Base-by-base conservation (phyloP, 805 yeast species). In the Ogataea trehalophila region DNA sequence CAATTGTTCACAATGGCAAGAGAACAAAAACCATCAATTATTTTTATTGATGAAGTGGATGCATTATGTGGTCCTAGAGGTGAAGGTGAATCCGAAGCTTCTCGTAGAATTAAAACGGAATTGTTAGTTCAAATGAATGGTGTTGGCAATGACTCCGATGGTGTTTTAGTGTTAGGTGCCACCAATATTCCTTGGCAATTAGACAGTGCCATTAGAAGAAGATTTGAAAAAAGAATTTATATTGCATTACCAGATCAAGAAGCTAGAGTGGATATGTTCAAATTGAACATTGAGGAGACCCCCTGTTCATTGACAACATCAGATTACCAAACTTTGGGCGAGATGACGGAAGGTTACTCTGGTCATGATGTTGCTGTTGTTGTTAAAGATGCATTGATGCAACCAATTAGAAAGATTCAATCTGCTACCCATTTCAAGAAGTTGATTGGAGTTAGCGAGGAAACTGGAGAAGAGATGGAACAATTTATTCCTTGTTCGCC, bases 131-230 rank as follows among this genome's bases (percentile, higher is more conserved):
- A 94, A 65, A 94, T 94, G 99, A 94, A 94, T 67, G 99, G 99
- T 58, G 99, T 94, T 15, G 99, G 99, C 15, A 91, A 89, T 63
- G 98, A 94, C 63, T 72, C 96, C 1, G 76, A 77, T 42, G 99
- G 99, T 8, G 97, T 94, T 2, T 72, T 94, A 34, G 98, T 94
- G 0, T 73, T 94, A 44, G 99, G 99, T 29, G 99, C 99, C 2
- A 94, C 99, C 7, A 94, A 94, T 66, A 94, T 94, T 51, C 99
- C 99, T 17, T 94, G 99, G 99, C 97, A 92, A 70, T 74, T 94
- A 56, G 99, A 94, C 67, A 89, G 97, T 41, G 99, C 99, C 7
- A 88, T 94, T 42, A 80, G 99, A 67, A 83, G 99, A 71, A 83
- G 99, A 67, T 94, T 94, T 60, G 99, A 94, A 67, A 81, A 86